Evolutionary conservation across 345 rosid genomes (phyloP).

Genomic region (Ricinus communis): DNA sequence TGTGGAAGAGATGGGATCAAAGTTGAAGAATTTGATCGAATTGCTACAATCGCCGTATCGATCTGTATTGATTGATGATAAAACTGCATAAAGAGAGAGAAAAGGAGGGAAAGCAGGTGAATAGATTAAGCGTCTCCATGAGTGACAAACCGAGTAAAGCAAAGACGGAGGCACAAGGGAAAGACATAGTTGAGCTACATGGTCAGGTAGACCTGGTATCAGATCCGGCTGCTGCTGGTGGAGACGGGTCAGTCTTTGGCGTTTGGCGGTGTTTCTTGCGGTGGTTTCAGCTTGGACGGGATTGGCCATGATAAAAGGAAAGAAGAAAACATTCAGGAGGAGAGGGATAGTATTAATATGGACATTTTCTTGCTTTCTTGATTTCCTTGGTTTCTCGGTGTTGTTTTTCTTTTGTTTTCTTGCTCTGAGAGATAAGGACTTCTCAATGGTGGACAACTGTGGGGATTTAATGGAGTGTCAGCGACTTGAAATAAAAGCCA

Average conservation of each 20-base stretch:
- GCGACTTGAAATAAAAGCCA: neutral
- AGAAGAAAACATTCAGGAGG: neutral
- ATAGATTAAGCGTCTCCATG: conserved; percentile 59
- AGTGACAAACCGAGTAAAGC: conserved; percentile 46
- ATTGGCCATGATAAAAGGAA: neutral
- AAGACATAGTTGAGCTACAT: conserved; percentile 47
- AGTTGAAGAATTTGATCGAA: conserved; percentile 33
- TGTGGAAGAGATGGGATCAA: conserved; percentile 41
- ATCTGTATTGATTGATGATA: conserved; percentile 23
- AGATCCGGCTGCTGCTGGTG: conserved; percentile 25
- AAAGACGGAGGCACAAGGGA: conserved; percentile 35
- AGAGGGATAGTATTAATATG: neutral
- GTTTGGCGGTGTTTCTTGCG: conserved; percentile 23
- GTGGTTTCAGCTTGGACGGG: neutral
- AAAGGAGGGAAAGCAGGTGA: conserved; percentile 49
- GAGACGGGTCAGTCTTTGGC: conserved; percentile 21
- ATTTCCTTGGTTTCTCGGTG: neutral
- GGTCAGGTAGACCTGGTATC: conserved; percentile 52
- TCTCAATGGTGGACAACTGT: neutral
- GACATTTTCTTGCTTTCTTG: neutral
- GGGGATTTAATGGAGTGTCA: neutral
- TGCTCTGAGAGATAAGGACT: neutral
- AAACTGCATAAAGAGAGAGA: conserved; percentile 44
- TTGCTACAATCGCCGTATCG: neutral
- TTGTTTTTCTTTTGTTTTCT: neutral